Evolutionary conservation across 1,284 basidiomycete species (phyloP), one percentile per base, ranked within the genome.

Genomic region (Kalmanozyma brasiliensis): DNA sequence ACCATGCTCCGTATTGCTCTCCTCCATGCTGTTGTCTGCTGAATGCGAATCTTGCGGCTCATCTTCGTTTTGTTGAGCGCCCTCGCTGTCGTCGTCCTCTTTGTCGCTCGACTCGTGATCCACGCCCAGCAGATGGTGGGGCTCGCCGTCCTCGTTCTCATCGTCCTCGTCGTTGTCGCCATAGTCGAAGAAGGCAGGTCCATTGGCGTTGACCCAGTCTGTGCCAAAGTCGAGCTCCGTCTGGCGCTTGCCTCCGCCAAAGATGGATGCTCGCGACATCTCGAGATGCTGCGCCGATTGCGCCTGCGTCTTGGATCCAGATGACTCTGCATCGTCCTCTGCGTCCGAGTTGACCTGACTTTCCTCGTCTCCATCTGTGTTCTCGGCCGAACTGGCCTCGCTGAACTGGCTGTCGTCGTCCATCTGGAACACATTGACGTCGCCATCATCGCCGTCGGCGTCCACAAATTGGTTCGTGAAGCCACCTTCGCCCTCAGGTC

Each of bases 101-200:
- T 64, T 64, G 34, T 62, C 61, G 29, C 48, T 64, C 49, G 61
- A 70, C 32, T 69, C 71, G 10, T 52, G 52, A n/a, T 60, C 61
- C 32, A 74, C 67, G 34, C 44, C 52, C 30, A 76, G 46, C 41
- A 72, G 42, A 30, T 73, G 72, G 44, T 76, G 71, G 26, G 73
- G 65, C 41, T 60, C 61, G 16, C 60, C 70, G 33, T 61, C 53
- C 24, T 62, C 48, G 19, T 55, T 58, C 16, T 64, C 62, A 8
- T 62, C 56, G 26, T 57, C 56, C 9, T 60, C 52, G 32, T 63
- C 53, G 13, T 44, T 44, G 46, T 64, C 63, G 36, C 52, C 60
- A 19, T 72, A 70, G 17, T 74, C 73, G 22, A 73, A 60, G 33
- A 69, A 69, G 26, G 51, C 64, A 19, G 59, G n/a, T 1, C 61